Evolutionary conservation across 345 rosid species (phyloP), one percentile per base, ranked within the genome.

Genomic region (Citrus inodora): DNA sequence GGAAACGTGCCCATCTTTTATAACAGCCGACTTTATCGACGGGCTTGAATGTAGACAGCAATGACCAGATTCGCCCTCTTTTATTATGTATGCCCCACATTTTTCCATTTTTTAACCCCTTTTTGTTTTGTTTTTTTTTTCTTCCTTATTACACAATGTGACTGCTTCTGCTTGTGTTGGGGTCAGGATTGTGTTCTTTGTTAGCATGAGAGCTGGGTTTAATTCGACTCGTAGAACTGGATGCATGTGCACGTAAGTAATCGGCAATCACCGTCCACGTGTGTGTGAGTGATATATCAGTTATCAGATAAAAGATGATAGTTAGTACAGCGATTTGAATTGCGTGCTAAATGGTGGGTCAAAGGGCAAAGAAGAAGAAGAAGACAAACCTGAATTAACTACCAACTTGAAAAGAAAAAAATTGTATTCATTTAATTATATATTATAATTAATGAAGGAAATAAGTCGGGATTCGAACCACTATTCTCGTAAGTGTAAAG

Each of bases 41-140:
- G 80, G 85, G 11, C 63, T 13, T 48, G 6, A 80, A 64, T 65
- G 71, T 33, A 13, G 88, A 86, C 86, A 71, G 81, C 85, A 73
- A 73, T 76, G 35, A 70, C 58, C 48, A 74, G 87, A 80, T 80
- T 80, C 83, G 27, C 76, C 48, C 27, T 28, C 13, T 22, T 60
- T n/a, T 9, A 19, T 32, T 10, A 22, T 32, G 40, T 32, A 32
- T 4, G 33, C 28, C 37, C 17, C 17, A 16, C 35, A 1, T 46
- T 6, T 13, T 7, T 5, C 3, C 22, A 9, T 5, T 37, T 32
- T n/a, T 19, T 67, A 6, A 3, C 6, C 38, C 33, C 0, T 0
- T 32, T 32, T 33, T 25, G 27, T 25, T 25, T 25, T 25, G 1
- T 33, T 33, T 37, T 37, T 67, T 40, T 38, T 3, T 11, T 5